Conservation (phyloP, 129 eudicot species). For the Chrysanthemum seticuspe region DNA sequence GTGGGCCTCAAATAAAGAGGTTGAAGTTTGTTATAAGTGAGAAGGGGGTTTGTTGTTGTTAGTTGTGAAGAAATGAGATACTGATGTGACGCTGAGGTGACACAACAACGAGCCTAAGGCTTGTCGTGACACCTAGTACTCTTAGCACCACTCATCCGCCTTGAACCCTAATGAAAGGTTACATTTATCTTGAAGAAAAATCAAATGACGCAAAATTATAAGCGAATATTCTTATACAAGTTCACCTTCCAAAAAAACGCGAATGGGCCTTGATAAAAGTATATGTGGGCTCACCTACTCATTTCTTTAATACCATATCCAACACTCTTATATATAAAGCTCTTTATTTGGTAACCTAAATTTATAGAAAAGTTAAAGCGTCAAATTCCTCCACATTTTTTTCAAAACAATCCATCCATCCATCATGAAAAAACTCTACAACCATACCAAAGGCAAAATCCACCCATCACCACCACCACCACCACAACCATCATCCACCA, state of each 20-base stretch:
- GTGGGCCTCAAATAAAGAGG: no score
- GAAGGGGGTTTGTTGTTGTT: no score
- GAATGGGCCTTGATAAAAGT: constrained; percentile 20
- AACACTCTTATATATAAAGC: constrained; percentile 25
- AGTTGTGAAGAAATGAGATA: no score
- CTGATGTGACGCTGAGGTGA: no score
- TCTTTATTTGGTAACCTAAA: constrained; percentile 40
- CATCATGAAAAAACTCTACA: constrained; percentile 63
- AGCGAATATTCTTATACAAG: neutral
- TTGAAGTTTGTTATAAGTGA: no score
- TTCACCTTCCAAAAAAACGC: constrained; percentile 25
- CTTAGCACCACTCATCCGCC: no score
- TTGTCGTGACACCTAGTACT: no score
- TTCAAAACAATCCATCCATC: constrained; percentile 13
- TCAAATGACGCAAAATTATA: no score
- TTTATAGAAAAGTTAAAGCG: constrained; percentile 21
- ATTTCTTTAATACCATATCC: constrained; percentile 10
- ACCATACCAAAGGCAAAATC: constrained; percentile 59
- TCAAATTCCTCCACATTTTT: constrained; percentile 20
- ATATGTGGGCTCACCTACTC: constrained; percentile 26
- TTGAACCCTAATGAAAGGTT: no score
- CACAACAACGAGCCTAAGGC: no score
- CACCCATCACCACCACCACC: constrained; percentile 67
- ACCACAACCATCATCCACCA: neutral
- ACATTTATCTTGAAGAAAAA: no score